Conservation (phyloP, 805 yeast species). For the Jamesozyma piceae region DNA sequence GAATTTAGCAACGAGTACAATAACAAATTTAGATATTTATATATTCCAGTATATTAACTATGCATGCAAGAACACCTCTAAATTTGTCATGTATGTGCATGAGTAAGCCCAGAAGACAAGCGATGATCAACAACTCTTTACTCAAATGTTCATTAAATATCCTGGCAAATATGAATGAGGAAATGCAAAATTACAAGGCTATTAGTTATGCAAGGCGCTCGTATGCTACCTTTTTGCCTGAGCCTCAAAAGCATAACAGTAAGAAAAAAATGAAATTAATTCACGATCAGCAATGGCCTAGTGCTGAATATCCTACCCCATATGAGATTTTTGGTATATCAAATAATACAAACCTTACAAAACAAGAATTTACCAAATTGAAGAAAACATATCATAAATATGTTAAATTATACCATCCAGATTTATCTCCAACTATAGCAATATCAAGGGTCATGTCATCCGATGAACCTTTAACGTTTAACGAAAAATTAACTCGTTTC, state of each 20-base stretch:
- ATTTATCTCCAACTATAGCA: conserved; percentile 21
- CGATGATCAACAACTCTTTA: neutral
- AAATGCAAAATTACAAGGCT: neutral
- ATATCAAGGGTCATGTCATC: conserved; percentile 8
- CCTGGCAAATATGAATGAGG: neutral
- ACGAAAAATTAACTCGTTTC: conserved; percentile 38
- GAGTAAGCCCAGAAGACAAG: neutral
- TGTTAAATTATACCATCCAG: conserved; percentile 65
- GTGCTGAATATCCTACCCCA: conserved; percentile 48
- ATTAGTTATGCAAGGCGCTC: neutral
- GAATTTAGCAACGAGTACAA: neutral
- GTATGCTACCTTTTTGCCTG: neutral
- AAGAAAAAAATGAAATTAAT: neutral
- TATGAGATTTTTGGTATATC: conserved; percentile 53
- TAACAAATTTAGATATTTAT: neutral
- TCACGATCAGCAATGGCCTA: conserved; percentile 45
- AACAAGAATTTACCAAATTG: conserved; percentile 32
- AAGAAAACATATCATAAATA: conserved; percentile 46
- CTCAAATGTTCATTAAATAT: neutral
- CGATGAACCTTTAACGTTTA: conserved; percentile 5
- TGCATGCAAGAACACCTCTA: neutral
- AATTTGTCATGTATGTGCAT: neutral
- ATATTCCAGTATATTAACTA: neutral
- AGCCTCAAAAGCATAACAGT: neutral
- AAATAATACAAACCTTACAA: conserved; percentile 13